phyloP scores from a whole-genome alignment of 257 asterid genomes.

The Solanum okadae region DNA sequence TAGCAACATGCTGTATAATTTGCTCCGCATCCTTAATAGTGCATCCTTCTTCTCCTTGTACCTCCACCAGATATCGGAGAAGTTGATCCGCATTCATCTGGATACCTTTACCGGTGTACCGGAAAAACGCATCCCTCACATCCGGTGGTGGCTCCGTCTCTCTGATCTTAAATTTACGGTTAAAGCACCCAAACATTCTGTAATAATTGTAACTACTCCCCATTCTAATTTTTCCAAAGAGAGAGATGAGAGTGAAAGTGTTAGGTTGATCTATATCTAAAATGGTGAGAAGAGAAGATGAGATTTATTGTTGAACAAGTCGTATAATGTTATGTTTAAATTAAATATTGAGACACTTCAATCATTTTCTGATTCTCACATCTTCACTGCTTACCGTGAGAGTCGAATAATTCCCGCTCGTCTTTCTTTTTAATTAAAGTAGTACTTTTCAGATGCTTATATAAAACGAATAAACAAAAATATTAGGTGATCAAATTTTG shows the following conservation, averaged over 20 bases:
- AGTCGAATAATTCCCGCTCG: not conserved
- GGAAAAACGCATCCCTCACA: slow-evolving; percentile 54
- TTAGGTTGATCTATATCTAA: not conserved
- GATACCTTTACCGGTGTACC: slow-evolving; percentile 38
- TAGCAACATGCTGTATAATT: slow-evolving; percentile 44
- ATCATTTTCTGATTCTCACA: not conserved
- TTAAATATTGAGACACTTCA: not conserved
- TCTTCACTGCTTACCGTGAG: not conserved
- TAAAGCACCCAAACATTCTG: slow-evolving; percentile 85
- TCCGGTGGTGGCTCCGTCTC: slow-evolving; percentile 91
- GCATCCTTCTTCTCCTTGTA: slow-evolving; percentile 51
- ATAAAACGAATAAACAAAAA: not conserved
- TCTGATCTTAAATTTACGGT: slow-evolving; percentile 81
- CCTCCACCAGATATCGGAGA: slow-evolving; percentile 42
- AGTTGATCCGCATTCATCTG: slow-evolving; percentile 70
- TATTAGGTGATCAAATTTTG: not conserved
- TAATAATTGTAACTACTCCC: slow-evolving; percentile 88
- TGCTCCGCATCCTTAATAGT: slow-evolving; percentile 43
- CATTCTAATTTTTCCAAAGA: slow-evolving; percentile 15
- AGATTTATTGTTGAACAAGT: not conserved
- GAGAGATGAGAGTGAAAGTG: not conserved
- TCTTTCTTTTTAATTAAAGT: not conserved
- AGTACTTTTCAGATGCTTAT: not conserved
- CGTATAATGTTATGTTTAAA: not conserved
- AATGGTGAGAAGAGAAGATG: not conserved